Evolutionary conservation across 768 basidiomycete genomes (phyloP).

Genomic region (Boletus huronensis): DNA sequence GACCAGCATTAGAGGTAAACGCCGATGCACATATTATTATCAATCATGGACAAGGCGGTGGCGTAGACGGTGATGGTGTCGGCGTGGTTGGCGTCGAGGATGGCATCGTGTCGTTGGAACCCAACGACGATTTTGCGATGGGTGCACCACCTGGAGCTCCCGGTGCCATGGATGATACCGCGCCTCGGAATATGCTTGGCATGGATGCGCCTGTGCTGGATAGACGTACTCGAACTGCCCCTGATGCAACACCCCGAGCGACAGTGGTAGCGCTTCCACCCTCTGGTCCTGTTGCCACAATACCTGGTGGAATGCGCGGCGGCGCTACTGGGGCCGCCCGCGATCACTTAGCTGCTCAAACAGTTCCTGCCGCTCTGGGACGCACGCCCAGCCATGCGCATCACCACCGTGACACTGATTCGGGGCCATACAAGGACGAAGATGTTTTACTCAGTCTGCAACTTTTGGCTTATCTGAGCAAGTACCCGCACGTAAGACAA

Average conservation of each 20-base stretch:
- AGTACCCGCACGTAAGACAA: constrained; percentile 95
- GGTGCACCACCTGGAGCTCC: constrained; percentile 91
- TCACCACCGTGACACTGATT: constrained; percentile 39
- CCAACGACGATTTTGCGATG: constrained; percentile 88
- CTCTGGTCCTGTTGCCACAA: constrained; percentile 13
- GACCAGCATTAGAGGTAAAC: constrained; percentile 37
- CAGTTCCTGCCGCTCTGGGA: constrained; percentile 16
- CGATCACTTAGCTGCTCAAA: constrained; percentile 13
- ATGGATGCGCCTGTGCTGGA: constrained; percentile 27
- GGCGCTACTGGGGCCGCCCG: constrained; percentile 12
- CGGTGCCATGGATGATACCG: constrained; percentile 57
- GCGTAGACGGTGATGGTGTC: constrained; percentile 41
- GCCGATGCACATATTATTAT: constrained; percentile 52
- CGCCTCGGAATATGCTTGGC: constrained; percentile 27
- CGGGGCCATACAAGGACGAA: constrained; percentile 86
- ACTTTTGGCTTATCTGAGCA: constrained; percentile 92
- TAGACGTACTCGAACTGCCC: constrained; percentile 38
- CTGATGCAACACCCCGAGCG: constrained; percentile 64
- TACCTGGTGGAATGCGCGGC: constrained; percentile 18
- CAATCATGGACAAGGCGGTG: constrained; percentile 41
- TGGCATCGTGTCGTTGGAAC: constrained; percentile 70
- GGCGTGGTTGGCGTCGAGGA: constrained; percentile 57
- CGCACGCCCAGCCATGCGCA: constrained; percentile 34
- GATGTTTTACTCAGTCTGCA: constrained; percentile 89
- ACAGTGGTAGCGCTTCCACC: constrained; percentile 53